Evolutionary conservation across 768 basidiomycete genomes (phyloP).

Genomic region (Lentinula boryana): DNA sequence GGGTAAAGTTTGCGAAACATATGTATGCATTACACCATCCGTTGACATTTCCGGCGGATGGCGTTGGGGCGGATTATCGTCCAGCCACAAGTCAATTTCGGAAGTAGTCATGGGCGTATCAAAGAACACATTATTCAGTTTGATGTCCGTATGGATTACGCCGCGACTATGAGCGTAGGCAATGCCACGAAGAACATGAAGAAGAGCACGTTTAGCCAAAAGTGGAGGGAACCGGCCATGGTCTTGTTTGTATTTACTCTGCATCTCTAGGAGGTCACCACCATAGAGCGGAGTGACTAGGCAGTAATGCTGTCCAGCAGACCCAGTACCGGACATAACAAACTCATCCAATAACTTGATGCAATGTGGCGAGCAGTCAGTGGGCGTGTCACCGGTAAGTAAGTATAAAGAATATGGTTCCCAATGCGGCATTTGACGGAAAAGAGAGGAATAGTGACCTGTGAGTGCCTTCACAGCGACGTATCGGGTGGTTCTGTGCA

Average conservation of each 20-base stretch:
- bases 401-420: too few relatives aligned
- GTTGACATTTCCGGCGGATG: conserved; percentile 6
- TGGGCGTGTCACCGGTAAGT: too few relatives aligned
- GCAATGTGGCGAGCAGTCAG: conserved; percentile 11
- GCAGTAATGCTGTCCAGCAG: conserved; percentile 9
- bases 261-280: conserved; percentile 7
- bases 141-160: conserved; percentile 12
- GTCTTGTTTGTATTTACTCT: neutral
- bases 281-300: conserved; percentile 9
- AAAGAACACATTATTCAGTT: conserved; percentile 11
- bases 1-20: conserved; percentile 11
- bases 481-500: neutral
- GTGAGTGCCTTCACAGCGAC: conserved; percentile 24
- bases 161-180: conserved; percentile 7
- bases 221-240: neutral
- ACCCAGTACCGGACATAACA: conserved; percentile 4
- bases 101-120: neutral
- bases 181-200: conserved; percentile 11
- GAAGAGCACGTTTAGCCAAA: conserved; percentile 10
- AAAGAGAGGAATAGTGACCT: conserved; percentile 9
- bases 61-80: conserved; percentile 1
- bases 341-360: conserved; percentile 7
- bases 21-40: conserved; percentile 5
- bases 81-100: neutral
- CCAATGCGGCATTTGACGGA: too few relatives aligned